Evolutionary conservation across 805 yeast genomes (phyloP).

Genomic region (Starmerella sp.): DNA sequence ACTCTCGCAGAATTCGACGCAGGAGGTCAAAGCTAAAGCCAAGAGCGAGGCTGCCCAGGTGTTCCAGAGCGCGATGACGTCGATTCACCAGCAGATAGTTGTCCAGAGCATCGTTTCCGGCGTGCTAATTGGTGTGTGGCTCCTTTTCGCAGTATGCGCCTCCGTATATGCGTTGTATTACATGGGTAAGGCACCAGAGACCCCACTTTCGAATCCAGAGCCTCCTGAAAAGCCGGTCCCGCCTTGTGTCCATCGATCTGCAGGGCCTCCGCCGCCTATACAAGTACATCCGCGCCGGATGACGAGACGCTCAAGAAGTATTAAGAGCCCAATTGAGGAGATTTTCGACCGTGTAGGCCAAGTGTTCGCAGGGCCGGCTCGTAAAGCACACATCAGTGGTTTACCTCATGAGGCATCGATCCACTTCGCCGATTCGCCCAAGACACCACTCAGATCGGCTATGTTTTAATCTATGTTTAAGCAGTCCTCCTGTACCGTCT

Average conservation of each 20-base stretch:
- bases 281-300: neutral
- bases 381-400: neutral
- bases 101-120: slow-evolving; percentile 17
- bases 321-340: slow-evolving; percentile 2
- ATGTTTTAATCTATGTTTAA: neutral
- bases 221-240: neutral
- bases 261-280: neutral
- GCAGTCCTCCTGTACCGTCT: neutral
- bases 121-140: slow-evolving; percentile 17
- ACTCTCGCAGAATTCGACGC: neutral
- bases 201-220: neutral
- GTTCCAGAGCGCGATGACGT: neutral
- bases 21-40: neutral
- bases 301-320: neutral
- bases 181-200: neutral
- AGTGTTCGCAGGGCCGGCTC: slow-evolving; percentile 8
- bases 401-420: slow-evolving; percentile 9
- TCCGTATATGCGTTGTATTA: neutral
- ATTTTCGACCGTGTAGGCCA: slow-evolving; percentile 4
- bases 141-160: slow-evolving; percentile 10
- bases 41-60: neutral
- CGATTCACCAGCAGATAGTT: slow-evolving; percentile 7
- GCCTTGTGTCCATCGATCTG: neutral
- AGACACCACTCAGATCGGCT: slow-evolving; percentile 14
- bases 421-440: slow-evolving; percentile 11